A percentile compares a stretch with the other conserved stretches of the same genome.
These are phyloP conservation scores for Ophiostoma piceae DNA, from an alignment of 2,329 filamentous ascomycete species.

Conservation along the genomic window DNA sequence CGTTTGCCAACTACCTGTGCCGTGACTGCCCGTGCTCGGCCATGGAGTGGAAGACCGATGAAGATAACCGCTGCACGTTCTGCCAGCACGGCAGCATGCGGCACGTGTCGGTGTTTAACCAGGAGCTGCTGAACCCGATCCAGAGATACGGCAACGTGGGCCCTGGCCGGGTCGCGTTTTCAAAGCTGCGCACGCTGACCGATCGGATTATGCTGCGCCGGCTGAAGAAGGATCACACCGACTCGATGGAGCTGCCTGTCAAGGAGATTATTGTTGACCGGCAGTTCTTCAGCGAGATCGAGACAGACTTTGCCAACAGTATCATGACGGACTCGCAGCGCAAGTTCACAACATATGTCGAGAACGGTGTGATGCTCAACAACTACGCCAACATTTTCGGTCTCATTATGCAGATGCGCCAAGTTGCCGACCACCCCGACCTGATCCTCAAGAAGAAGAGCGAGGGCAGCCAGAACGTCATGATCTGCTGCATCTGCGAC, in stretches of 20 bases:
- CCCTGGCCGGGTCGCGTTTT: slow-evolving; percentile 64
- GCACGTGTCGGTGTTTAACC: slow-evolving; percentile 58
- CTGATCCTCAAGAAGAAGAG: slow-evolving; percentile 83
- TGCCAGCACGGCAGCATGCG: slow-evolving; percentile 45
- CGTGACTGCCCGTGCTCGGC: slow-evolving; percentile 75
- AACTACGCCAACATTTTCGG: slow-evolving; percentile 99
- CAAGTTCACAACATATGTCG: slow-evolving; percentile 92
- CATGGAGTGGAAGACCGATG: slow-evolving; percentile 77
- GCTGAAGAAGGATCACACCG: slow-evolving; percentile 86
- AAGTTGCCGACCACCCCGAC: slow-evolving; percentile 94
- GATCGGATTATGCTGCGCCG: slow-evolving; percentile 93
- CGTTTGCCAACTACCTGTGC: slow-evolving; percentile 92
- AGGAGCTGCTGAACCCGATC: slow-evolving; percentile 85
- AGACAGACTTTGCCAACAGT: slow-evolving; percentile 89
- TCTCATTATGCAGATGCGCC: slow-evolving; percentile 98
- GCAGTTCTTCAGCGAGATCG: slow-evolving; percentile 93
- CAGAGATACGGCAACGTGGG: slow-evolving; percentile 56
- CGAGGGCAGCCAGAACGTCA: slow-evolving; percentile 79
- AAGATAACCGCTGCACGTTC: slow-evolving; percentile 49
- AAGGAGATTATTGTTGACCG: slow-evolving; percentile 90
- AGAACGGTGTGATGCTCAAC: slow-evolving; percentile 87
- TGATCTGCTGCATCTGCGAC: slow-evolving; percentile 93
- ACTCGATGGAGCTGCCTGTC: slow-evolving; percentile 91
- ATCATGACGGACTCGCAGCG: slow-evolving; percentile 91
- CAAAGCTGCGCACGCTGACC: slow-evolving; percentile 80